A percentile compares a stretch with the other conserved stretches of the same genome.
These are phyloP conservation scores for Exophiala lecanii-corni DNA, from an alignment of 2,329 filamentous ascomycete genomes.

Conservation along the genomic window DNA sequence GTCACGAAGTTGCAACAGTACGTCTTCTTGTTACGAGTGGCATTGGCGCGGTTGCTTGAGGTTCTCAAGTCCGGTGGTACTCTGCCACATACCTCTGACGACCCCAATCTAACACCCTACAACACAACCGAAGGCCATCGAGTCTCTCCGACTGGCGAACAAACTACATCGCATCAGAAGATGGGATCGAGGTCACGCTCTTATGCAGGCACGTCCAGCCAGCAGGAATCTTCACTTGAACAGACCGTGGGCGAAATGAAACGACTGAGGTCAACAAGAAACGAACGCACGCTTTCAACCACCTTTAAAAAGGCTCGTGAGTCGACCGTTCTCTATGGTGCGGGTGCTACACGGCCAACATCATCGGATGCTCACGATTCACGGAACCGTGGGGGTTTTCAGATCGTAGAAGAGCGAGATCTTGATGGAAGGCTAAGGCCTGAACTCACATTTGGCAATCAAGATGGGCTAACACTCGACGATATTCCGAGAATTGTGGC, in stretches of 20 bases:
- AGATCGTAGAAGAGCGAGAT: constrained; percentile 76
- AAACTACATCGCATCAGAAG: constrained; percentile 52
- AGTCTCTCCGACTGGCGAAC: constrained; percentile 44
- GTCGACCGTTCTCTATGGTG: constrained; percentile 87
- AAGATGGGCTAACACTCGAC: constrained; percentile 88
- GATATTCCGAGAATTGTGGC: constrained; percentile 96
- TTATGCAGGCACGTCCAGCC: constrained; percentile 59
- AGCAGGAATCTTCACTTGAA: constrained; percentile 75
- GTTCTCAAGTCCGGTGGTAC: constrained; percentile 81
- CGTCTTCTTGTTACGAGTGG: constrained; percentile 85
- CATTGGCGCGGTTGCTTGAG: constrained; percentile 80
- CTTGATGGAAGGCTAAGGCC: constrained; percentile 63
- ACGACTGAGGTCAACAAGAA: constrained; percentile 81
- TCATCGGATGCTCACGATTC: constrained; percentile 58
- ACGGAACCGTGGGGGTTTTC: constrained; percentile 45
- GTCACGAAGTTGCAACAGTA: constrained; percentile 90
- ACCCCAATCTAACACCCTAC: constrained; percentile 63
- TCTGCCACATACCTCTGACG: constrained; percentile 70
- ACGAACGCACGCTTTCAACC: constrained; percentile 90
- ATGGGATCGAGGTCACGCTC: constrained; percentile 70
- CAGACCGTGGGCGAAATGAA: constrained; percentile 95
- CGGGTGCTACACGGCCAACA: constrained; percentile 68
- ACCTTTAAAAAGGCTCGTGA: constrained; percentile 86
- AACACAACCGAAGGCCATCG: constrained; percentile 62
- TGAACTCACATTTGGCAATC: constrained; percentile 80